These are phyloP conservation scores for Kwoniella dejecticola DNA, from an alignment of 768 basidiomycete species.

Conservation along the genomic window DNA sequence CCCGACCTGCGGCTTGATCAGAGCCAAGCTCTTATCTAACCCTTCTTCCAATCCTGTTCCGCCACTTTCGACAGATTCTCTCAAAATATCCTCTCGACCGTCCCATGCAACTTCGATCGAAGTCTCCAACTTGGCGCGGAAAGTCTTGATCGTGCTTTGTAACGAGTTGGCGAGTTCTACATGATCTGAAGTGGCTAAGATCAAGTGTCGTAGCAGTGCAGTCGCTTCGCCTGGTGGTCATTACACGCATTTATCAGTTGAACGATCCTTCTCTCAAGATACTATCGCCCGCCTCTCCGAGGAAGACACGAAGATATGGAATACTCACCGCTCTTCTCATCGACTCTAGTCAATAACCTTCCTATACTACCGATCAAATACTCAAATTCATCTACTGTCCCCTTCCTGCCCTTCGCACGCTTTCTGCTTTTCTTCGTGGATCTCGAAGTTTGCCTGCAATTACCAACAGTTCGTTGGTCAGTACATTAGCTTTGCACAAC, in stretches of 20 bases:
- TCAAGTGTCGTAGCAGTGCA: slow-evolving; percentile 72
- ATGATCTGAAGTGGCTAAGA: slow-evolving; percentile 70
- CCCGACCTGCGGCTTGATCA: slow-evolving; percentile 22
- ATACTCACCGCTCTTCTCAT: slow-evolving; percentile 65
- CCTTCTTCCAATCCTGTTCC: slow-evolving; percentile 40
- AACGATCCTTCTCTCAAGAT: no score
- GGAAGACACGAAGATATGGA: neutral
- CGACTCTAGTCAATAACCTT: slow-evolving; percentile 70
- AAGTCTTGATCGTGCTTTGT: slow-evolving; percentile 64
- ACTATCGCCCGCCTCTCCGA: no score
- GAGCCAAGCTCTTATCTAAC: slow-evolving; percentile 22
- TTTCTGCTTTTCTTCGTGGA: slow-evolving; percentile 80
- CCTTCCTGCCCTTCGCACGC: slow-evolving; percentile 83
- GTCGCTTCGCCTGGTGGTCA: slow-evolving; percentile 65
- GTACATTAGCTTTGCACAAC: no score
- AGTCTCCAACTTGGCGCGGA: slow-evolving; percentile 52
- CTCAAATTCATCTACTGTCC: slow-evolving; percentile 94
- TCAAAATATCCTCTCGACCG: slow-evolving; percentile 36
- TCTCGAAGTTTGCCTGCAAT: slow-evolving; percentile 66
- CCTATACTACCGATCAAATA: slow-evolving; percentile 82
- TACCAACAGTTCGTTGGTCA: neutral
- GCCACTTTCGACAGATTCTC: slow-evolving; percentile 33
- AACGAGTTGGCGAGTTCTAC: slow-evolving; percentile 67
- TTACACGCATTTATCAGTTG: neutral
- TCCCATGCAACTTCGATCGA: slow-evolving; percentile 45